phyloP scores from a whole-genome alignment of 2,329 filamentous ascomycete species.

The Penicillium sp. region DNA sequence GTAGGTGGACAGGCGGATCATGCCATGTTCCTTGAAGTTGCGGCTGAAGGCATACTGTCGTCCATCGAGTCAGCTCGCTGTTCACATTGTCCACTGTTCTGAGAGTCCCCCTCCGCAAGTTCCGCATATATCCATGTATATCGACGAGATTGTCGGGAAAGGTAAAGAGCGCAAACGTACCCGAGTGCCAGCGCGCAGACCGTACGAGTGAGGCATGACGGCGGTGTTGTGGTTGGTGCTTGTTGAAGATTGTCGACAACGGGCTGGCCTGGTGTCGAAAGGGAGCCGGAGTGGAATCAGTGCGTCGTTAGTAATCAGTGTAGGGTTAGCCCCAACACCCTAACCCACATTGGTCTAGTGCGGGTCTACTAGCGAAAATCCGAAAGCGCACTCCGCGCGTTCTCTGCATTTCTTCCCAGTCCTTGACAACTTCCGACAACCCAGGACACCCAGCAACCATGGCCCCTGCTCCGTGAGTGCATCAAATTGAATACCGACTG shows the following conservation, averaged over 20 bases:
- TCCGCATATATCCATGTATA: too few species aligned
- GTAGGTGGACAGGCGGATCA: slow-evolving; percentile 92
- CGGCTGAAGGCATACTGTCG: slow-evolving; percentile 84
- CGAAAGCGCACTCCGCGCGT: too few species aligned
- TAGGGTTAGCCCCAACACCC: too few species aligned
- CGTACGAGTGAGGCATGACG: slow-evolving; percentile 82
- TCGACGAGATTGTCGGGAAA: slow-evolving; percentile 8
- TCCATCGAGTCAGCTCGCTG: slow-evolving; percentile 35
- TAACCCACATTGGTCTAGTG: too few species aligned
- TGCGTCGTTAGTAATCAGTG: slow-evolving; percentile 8
- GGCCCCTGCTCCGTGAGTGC: slow-evolving; percentile 46
- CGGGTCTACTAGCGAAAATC: too few species aligned
- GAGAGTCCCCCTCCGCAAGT: too few species aligned
- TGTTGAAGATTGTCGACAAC: slow-evolving; percentile 40
- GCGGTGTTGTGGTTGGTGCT: slow-evolving; percentile 50
- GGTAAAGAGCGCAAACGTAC: slow-evolving; percentile 51
- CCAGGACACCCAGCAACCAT: slow-evolving; percentile 40
- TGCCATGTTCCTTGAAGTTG: slow-evolving; percentile 91
- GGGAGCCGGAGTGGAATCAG: slow-evolving; percentile 9
- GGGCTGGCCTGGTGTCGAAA: slow-evolving; percentile 18
- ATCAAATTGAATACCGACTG: slow-evolving; percentile 30
- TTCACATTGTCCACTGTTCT: slow-evolving; percentile 18
- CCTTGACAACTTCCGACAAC: slow-evolving; percentile 40
- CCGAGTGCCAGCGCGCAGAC: slow-evolving; percentile 83
- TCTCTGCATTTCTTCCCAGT: slow-evolving; percentile 18